phyloP scores from a whole-genome alignment of 495 filamentous ascomycete species.

The Hypoxylon crocopeplum region DNA sequence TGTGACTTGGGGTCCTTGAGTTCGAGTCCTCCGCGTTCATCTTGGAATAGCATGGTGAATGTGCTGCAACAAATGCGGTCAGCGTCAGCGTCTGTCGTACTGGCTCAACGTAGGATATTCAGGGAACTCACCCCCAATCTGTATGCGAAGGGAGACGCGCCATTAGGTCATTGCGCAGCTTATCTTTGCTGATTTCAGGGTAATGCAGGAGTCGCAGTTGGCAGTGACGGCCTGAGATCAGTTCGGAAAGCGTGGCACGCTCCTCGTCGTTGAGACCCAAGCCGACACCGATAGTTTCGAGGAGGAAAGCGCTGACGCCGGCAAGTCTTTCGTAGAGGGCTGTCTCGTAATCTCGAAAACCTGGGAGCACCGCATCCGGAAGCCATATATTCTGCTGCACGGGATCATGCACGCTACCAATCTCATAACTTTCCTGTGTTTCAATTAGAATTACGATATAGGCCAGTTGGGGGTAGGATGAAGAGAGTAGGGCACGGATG shows the following conservation, averaged over 20 bases:
- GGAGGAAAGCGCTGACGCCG: slow-evolving; percentile 50
- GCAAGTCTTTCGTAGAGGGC: slow-evolving; percentile 60
- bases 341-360: slow-evolving; percentile 62
- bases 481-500: background rate
- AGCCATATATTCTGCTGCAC: slow-evolving; percentile 71
- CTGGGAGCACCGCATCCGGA: slow-evolving; percentile 61
- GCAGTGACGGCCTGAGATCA: slow-evolving; percentile 55
- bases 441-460: background rate
- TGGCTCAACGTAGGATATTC: background rate
- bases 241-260: slow-evolving; percentile 46
- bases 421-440: slow-evolving; percentile 68
- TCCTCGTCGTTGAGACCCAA: slow-evolving; percentile 52
- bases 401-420: slow-evolving; percentile 63
- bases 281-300: slow-evolving; percentile 56
- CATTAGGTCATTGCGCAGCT: slow-evolving; percentile 49
- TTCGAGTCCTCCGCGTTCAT: slow-evolving; percentile 55
- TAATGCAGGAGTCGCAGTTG: slow-evolving; percentile 72
- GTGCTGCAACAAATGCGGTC: slow-evolving; percentile 38
- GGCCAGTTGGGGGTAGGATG: background rate
- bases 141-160: slow-evolving; percentile 58
- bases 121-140: slow-evolving; percentile 48
- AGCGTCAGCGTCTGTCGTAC: slow-evolving; percentile 40
- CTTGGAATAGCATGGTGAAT: slow-evolving; percentile 58
- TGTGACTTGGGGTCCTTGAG: slow-evolving; percentile 60
- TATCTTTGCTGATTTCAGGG: slow-evolving; percentile 57